Evolutionary conservation across 345 rosid genomes (phyloP), one percentile per base, ranked within the genome.

Genomic region (Geranium rotundifolium): DNA sequence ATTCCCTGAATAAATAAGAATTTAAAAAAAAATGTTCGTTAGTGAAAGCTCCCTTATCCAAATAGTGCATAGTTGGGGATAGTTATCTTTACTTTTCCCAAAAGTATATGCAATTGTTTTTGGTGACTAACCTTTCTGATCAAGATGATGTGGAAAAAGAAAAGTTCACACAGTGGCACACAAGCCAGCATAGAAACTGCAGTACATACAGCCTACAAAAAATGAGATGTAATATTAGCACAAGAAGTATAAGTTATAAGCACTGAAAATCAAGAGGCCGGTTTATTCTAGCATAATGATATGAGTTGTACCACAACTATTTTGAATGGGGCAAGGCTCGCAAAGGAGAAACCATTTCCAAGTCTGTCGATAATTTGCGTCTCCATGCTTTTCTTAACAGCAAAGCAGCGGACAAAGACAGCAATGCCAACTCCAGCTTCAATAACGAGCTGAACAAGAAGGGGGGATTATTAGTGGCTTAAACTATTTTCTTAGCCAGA

Each of bases 391-490:
- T 79, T 83, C 77, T 88, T 89, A 58, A 83, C 77, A 64, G 84
- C 90, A 74, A 93, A 93, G 72, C 95, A 89, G 20, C 96, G 95
- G 9, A 90, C 96, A 17, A 90, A 69, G 65, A 93, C 91, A 56
- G 95, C 86, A 65, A 93, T 90, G 49, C 99, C 99, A 61, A 90
- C 83, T 60, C 85, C 97, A 17, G 85, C 91, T 84, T 90, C 97
- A 69, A 88, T 72, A 67, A 82, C 80, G 65, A 93, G 91, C 99
- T 93, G 80, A 65, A 59, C 19, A 62, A 74, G 54, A 46, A 41
- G 7, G 10, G 10, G 41, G 41, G 10, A 19, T 12, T 9, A 20
- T 12, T 15, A 20, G 19, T 19, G 20, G 17, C 30, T 23, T 19
- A 4, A 13, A 15, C 31, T 57, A 63, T 37, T 7, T 18, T 41